A percentile compares a stretch with the other conserved stretches of the same genome.
These are phyloP conservation scores for Fusarium xylarioides DNA, from an alignment of 2,329 filamentous ascomycete species.

Conservation along the genomic window DNA sequence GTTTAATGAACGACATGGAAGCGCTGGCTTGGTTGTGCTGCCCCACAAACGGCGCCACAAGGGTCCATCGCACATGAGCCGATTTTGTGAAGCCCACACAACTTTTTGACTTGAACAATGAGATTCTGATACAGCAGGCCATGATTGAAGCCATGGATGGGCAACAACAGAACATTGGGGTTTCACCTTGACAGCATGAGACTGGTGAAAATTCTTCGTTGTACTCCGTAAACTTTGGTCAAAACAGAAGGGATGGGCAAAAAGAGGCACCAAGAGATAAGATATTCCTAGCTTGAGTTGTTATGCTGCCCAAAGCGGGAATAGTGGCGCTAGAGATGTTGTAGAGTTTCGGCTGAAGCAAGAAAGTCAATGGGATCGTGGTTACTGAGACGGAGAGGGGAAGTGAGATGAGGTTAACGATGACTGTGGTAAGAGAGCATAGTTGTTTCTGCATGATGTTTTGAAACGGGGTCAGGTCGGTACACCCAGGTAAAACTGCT, in stretches of 20 bases:
- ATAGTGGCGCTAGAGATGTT: neutral
- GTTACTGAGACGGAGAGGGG: neutral
- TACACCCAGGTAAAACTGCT: neutral
- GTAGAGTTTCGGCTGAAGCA: conserved; percentile 7
- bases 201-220: neutral
- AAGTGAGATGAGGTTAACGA: conserved; percentile 16
- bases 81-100: conserved; percentile 33
- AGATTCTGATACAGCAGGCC: conserved; percentile 1
- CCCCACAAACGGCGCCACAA: conserved; percentile 36
- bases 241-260: conserved; percentile 19
- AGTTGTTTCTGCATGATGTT: conserved; percentile 1
- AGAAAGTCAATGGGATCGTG: neutral
- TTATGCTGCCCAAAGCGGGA: conserved; percentile 23
- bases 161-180: neutral
- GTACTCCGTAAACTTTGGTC: neutral
- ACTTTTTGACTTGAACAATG: neutral
- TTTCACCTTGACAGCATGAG: neutral
- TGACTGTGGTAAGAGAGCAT: conserved; percentile 1
- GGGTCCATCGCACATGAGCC: conserved; percentile 28
- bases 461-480: neutral
- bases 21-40: conserved; percentile 1
- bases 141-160: neutral
- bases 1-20: neutral
- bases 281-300: neutral
- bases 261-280: neutral